phyloP scores from a whole-genome alignment of 768 basidiomycete genomes.

The Vararia minispora region DNA sequence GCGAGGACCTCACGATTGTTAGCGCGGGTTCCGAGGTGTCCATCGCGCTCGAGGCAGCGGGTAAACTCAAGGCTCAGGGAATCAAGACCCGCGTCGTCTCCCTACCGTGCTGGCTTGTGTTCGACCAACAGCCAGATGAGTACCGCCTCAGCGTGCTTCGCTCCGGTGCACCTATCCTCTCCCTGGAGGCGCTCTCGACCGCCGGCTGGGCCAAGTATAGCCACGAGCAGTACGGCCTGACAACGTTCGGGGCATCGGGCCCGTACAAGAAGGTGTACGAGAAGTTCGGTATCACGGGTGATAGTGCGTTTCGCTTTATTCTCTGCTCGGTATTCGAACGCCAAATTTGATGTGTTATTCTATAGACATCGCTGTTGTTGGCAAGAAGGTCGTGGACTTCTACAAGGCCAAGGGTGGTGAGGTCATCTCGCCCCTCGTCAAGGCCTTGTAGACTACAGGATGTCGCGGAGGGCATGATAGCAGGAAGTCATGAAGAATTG shows the following conservation, averaged over 20 bases:
- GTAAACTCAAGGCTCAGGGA: conserved; percentile 65
- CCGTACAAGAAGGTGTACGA: conserved; percentile 88
- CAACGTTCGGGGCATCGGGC: conserved; percentile 79
- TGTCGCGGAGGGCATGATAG: too few relatives aligned
- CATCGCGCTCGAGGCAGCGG: conserved; percentile 81
- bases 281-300: conserved; percentile 77
- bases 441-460: conserved; percentile 43
- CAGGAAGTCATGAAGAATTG: too few relatives aligned
- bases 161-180: conserved; percentile 82
- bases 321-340: too few relatives aligned
- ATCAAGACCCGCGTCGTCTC: conserved; percentile 76
- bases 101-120: conserved; percentile 84
- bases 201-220: conserved; percentile 84
- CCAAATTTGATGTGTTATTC: neutral
- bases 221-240: conserved; percentile 77
- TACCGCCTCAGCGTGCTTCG: conserved; percentile 81
- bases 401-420: conserved; percentile 71
- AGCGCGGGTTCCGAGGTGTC: conserved; percentile 82
- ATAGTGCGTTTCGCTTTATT: too few relatives aligned
- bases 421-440: conserved; percentile 65
- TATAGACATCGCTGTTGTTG: conserved; percentile 63
- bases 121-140: conserved; percentile 67
- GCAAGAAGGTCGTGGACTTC: conserved; percentile 80
- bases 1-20: conserved; percentile 84
- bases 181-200: conserved; percentile 77